phyloP scores from a whole-genome alignment of 495 filamentous ascomycete genomes.

The Schizothecium vesticola region DNA sequence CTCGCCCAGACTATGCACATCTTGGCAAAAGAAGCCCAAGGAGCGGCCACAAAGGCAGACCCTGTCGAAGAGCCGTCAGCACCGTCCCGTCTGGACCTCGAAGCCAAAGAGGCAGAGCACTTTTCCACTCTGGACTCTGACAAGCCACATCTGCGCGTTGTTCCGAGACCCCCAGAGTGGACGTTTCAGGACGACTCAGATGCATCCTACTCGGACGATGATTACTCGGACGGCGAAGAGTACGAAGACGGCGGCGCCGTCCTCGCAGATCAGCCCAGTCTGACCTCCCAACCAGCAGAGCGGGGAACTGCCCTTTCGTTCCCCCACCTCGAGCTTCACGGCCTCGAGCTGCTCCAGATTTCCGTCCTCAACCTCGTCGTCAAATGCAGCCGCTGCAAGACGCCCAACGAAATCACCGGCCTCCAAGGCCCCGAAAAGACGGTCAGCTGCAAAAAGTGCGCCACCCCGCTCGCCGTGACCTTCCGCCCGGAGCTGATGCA shows the following conservation, averaged over 20 bases:
- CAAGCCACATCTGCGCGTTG: conserved; percentile 64
- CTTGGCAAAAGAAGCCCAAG: conserved; percentile 51
- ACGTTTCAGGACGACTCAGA: conserved; percentile 40
- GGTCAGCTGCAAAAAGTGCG: conserved; percentile 70
- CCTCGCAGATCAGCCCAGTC: conserved; percentile 33
- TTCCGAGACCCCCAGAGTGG: conserved; percentile 85
- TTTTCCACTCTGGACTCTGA: conserved; percentile 32
- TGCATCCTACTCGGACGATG: conserved; percentile 34
- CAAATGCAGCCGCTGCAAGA: conserved; percentile 84
- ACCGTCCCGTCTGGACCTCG: conserved; percentile 7
- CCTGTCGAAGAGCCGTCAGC: background rate
- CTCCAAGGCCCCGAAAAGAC: conserved; percentile 47
- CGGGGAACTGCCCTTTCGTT: conserved; percentile 77
- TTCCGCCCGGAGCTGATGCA: conserved; percentile 77
- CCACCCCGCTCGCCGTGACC: conserved; percentile 57
- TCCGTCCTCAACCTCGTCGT: conserved; percentile 62
- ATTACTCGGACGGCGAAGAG: conserved; percentile 39
- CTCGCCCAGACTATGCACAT: conserved; percentile 67
- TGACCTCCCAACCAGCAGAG: conserved; percentile 37
- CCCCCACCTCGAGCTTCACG: conserved; percentile 72
- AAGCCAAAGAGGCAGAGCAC: conserved; percentile 27
- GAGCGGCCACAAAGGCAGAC: conserved; percentile 5
- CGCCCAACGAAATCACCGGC: conserved; percentile 62
- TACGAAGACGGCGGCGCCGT: conserved; percentile 44
- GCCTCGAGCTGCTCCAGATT: conserved; percentile 76